A percentile compares a stretch with the other conserved stretches of the same genome.
phyloP scores from a whole-genome alignment of 495 filamentous ascomycete genomes.

The Trichoderma asperelloides region DNA sequence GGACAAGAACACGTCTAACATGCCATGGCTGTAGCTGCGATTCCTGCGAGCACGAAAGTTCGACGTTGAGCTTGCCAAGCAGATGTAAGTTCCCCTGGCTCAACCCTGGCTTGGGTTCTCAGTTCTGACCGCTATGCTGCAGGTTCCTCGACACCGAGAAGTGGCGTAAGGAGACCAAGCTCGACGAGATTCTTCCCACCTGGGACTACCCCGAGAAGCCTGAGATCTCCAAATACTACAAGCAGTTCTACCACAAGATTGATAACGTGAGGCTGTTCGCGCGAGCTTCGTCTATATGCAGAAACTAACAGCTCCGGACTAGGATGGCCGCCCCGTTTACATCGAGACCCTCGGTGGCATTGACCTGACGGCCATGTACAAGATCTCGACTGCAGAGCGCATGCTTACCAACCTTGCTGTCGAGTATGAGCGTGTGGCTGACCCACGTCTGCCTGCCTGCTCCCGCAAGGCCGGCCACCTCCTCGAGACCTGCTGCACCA shows the following conservation, averaged over 20 bases:
- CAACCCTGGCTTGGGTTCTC: neutral
- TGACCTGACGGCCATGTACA: constrained; percentile 77
- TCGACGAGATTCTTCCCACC: constrained; percentile 70
- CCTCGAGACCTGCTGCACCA: constrained; percentile 92
- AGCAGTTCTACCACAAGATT: constrained; percentile 98
- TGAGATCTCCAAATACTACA: constrained; percentile 85
- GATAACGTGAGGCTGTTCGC: constrained; percentile 61
- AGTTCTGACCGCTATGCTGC: constrained; percentile 17
- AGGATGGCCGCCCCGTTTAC: constrained; percentile 96
- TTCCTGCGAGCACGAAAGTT: constrained; percentile 95
- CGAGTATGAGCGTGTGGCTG: constrained; percentile 92
- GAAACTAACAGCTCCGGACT: constrained; percentile 13
- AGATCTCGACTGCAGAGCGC: constrained; percentile 80
- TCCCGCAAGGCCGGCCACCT: constrained; percentile 83
- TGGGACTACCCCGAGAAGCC: constrained; percentile 89
- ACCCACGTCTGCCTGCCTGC: constrained; percentile 90
- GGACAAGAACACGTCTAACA: constrained; percentile 6
- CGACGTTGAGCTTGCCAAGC: constrained; percentile 71
- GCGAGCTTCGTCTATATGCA: neutral
- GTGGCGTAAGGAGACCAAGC: constrained; percentile 73
- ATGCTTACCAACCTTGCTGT: constrained; percentile 94
- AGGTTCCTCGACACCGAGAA: constrained; percentile 90
- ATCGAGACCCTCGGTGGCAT: constrained; percentile 95
- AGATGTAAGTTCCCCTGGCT: constrained; percentile 55
- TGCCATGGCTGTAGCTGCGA: constrained; percentile 49